Percentiles rank a stretch among this genome's conserved stretches.
These are phyloP conservation scores for Cryptosporidium andersoni DNA, from an alignment of 169 alveolate species.

Conservation along the genomic window DNA sequence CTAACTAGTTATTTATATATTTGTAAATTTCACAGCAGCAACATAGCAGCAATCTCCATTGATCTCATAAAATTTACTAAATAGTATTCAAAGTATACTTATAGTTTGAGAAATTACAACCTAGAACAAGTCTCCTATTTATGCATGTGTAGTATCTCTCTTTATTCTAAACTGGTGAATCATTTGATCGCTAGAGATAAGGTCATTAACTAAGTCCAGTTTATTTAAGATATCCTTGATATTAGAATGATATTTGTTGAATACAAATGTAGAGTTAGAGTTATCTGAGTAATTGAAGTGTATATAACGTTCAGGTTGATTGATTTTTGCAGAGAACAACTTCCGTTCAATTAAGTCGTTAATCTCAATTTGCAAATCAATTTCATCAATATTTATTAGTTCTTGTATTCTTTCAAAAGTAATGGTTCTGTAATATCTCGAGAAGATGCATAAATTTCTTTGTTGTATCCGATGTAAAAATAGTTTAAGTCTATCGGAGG, in stretches of 20 bases:
- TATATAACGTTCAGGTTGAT: slow-evolving; percentile 38
- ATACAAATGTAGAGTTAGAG: neutral
- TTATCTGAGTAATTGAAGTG: neutral
- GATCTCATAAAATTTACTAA: neutral
- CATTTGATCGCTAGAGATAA: slow-evolving; percentile 59
- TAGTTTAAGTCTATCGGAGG: slow-evolving; percentile 26
- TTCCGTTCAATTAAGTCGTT: slow-evolving; percentile 41
- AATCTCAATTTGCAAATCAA: slow-evolving; percentile 43
- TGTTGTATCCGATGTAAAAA: slow-evolving; percentile 64
- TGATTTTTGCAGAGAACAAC: slow-evolving; percentile 51
- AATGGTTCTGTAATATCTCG: slow-evolving; percentile 41
- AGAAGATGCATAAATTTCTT: slow-evolving; percentile 33
- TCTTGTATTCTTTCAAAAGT: slow-evolving; percentile 60
- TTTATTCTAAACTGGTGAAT: slow-evolving; percentile 39
- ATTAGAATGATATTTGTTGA: slow-evolving; percentile 25
- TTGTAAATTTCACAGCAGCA: no score
- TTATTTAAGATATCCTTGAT: slow-evolving; percentile 20
- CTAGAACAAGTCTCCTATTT: neutral
- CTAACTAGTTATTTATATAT: no score
- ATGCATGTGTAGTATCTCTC: neutral
- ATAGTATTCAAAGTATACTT: neutral
- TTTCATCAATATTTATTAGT: slow-evolving; percentile 29
- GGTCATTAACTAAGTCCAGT: slow-evolving; percentile 47
- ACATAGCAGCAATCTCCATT: neutral
- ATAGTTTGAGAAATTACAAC: no score